Conservation (phyloP, 2,329 filamentous ascomycete species). For the Didymella glomerata region DNA sequence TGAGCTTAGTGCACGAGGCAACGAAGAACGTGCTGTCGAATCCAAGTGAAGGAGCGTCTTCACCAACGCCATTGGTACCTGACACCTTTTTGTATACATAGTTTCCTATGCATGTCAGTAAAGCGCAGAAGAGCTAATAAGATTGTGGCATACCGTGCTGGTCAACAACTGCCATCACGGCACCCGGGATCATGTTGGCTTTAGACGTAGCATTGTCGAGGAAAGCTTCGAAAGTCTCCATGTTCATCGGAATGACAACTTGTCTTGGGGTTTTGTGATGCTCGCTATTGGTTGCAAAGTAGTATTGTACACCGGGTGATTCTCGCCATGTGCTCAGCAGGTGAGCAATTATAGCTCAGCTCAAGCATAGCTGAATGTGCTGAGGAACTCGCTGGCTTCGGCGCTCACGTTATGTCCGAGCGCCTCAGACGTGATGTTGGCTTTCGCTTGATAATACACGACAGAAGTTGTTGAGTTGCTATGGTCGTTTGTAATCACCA, state of each 20-base stretch:
- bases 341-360: background rate
- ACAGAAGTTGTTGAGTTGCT: background rate
- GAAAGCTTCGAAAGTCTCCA: slow-evolving; percentile 37
- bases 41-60: slow-evolving; percentile 59
- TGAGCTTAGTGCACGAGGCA: slow-evolving; percentile 45
- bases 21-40: slow-evolving; percentile 58
- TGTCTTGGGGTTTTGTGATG: background rate
- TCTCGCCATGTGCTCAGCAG: background rate
- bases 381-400: background rate
- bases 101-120: background rate
- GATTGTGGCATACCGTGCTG: background rate
- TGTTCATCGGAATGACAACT: background rate
- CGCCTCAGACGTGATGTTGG: background rate
- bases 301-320: background rate
- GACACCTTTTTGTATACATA: slow-evolving; percentile 3
- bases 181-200: slow-evolving; percentile 31
- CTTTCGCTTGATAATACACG: background rate
- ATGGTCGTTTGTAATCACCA: background rate
- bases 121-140: background rate
- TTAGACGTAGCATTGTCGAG: slow-evolving; percentile 32
- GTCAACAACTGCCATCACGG: slow-evolving; percentile 30
- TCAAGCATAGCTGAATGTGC: background rate
- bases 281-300: background rate
- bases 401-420: background rate
- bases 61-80: slow-evolving; percentile 41